Evolutionary conservation across 345 rosid species (phyloP).

Genomic region (Heritiera fomes): DNA sequence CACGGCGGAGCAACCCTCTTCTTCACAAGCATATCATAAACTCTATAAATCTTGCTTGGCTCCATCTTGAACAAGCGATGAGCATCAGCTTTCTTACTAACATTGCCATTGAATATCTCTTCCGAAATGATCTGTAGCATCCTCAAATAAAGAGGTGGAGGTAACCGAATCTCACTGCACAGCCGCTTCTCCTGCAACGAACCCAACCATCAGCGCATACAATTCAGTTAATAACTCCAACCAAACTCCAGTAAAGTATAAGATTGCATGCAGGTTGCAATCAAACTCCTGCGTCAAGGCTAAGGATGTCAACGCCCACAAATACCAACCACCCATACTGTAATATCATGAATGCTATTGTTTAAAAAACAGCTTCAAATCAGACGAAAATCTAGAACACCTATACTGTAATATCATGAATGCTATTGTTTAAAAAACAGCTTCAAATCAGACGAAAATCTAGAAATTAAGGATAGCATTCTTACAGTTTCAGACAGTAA

Average conservation of each 20-base stretch:
- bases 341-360: too few relatives aligned
- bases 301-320: not conserved
- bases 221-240: not conserved
- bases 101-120: conserved; percentile 74
- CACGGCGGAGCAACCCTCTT: conserved; percentile 81
- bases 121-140: conserved; percentile 82
- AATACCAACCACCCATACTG: not conserved
- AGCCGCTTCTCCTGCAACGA: conserved; percentile 81
- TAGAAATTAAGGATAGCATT: conserved; percentile 1
- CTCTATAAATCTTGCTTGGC: conserved; percentile 72
- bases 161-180: conserved; percentile 67
- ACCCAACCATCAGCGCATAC: conserved; percentile 8
- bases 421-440: not conserved
- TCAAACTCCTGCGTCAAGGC: not conserved
- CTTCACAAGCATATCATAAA: conserved; percentile 89
- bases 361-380: too few relatives aligned
- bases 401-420: not conserved
- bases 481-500: conserved; percentile 86
- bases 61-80: conserved; percentile 79
- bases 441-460: not conserved
- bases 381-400: too few relatives aligned
- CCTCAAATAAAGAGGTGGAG: conserved; percentile 74
- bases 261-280: conserved; percentile 1
- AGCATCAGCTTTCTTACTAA: conserved; percentile 76
- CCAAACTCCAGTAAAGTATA: not conserved